These are phyloP conservation scores for Ceratorhiza oryzae-sativae DNA, from an alignment of 1,284 basidiomycete species.

Conservation along the genomic window DNA sequence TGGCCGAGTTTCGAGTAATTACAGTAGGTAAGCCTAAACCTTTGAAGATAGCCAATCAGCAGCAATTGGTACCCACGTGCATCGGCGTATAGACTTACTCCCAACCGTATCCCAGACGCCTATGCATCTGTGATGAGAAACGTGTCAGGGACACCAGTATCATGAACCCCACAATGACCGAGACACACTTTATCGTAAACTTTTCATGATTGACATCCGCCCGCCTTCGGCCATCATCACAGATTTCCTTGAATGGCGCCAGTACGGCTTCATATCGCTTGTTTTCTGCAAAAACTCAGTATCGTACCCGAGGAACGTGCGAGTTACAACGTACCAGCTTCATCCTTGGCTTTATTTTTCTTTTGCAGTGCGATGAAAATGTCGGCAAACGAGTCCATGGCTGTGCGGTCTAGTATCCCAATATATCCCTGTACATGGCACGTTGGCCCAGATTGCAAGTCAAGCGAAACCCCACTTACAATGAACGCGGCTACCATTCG, in stretches of 20 bases:
- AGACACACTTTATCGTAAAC: constrained; percentile 67
- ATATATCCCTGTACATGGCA: constrained; percentile 59
- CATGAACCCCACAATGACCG: neutral
- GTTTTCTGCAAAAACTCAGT: constrained; percentile 53
- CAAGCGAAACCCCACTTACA: constrained; percentile 51
- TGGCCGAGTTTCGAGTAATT: constrained; percentile 54
- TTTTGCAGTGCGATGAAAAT: constrained; percentile 69
- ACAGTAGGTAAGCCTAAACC: constrained; percentile 70
- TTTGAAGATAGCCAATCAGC: neutral
- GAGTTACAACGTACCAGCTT: constrained; percentile 53
- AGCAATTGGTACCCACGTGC: neutral
- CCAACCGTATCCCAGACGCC: constrained; percentile 79
- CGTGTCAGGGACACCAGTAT: neutral
- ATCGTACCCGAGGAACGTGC: neutral
- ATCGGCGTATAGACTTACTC: constrained; percentile 43
- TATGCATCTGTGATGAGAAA: constrained; percentile 58
- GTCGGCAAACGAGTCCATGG: constrained; percentile 71
- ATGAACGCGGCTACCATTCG: constrained; percentile 75
- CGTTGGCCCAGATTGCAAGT: neutral
- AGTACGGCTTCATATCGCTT: constrained; percentile 56
- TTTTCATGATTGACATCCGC: constrained; percentile 56
- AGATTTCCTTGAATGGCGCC: constrained; percentile 59
- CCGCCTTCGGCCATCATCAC: constrained; percentile 61
- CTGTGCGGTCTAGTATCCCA: constrained; percentile 66
- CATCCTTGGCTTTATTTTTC: constrained; percentile 61